These are phyloP conservation scores for Pseudogymnoascus sp. DNA, from an alignment of 2,329 filamentous ascomycete species.

Conservation along the genomic window DNA sequence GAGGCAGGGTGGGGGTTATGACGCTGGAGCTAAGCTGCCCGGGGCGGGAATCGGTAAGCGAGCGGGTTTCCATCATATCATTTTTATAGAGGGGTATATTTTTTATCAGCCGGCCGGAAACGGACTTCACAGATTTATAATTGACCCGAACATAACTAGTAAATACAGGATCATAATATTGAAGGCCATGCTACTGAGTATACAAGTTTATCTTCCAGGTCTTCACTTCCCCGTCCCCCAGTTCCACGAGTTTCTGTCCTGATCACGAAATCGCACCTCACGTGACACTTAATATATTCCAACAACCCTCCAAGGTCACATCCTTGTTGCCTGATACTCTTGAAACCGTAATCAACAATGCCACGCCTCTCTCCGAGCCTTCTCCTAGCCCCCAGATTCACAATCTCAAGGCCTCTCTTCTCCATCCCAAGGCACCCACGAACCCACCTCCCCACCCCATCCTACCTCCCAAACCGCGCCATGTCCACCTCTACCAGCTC, in stretches of 20 bases:
- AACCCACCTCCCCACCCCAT: neutral
- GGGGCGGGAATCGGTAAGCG: neutral
- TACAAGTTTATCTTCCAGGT: neutral
- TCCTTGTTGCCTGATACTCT: neutral
- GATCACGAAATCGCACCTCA: neutral
- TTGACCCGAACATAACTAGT: neutral
- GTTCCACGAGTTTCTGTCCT: neutral
- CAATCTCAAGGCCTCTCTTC: neutral
- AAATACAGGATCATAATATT: neutral
- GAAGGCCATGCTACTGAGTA: neutral
- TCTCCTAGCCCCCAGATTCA: neutral
- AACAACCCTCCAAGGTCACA: neutral
- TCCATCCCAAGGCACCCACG: neutral
- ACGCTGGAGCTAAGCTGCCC: slow-evolving; percentile 2
- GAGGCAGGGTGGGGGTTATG: neutral
- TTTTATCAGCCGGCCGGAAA: neutral
- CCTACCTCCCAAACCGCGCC: neutral
- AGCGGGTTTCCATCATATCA: neutral
- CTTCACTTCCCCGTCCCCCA: neutral
- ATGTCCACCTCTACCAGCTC: neutral
- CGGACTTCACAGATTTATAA: neutral
- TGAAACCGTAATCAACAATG: neutral
- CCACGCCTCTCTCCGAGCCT: neutral
- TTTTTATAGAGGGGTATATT: slow-evolving; percentile 4
- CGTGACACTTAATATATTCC: neutral